Base-by-base conservation (phyloP, 1,284 basidiomycete species). In the Omphalotus olearius region DNA sequence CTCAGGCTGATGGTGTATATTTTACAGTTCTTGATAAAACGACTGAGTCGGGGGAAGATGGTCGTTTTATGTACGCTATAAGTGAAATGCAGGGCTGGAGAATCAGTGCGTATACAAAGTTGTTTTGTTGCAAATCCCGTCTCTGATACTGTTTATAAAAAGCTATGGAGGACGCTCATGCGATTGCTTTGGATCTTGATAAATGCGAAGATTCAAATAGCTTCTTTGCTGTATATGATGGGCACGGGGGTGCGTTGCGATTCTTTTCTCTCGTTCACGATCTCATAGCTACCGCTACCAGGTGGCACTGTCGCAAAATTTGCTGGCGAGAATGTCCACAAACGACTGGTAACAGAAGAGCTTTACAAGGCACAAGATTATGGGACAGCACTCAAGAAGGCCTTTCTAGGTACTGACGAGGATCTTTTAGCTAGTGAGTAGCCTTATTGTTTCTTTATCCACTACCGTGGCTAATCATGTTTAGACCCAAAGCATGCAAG, bases 21-120 rank as follows among this genome's bases (percentile, higher is more conserved):
- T 57, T n/a, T 36, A 16, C 69, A 87, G 91, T 89, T 43, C 93
- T 88, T 54, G 83, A 86, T 60, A 99, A 98, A 80, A 82, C 80
- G 66, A 88, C 91, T 28, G 82, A 88, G 58, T 71, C 78, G 33
- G 94, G 93, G 52, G 78, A 79, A 62, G 86, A 96, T 79, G 82
- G 80, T 58, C 82, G 85, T 56, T 89, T 87, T 68, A 70, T 82
- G 56, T 98, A 88, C 69, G 90, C 83, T 9, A 78, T 98, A 45
- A 88, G 91, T 40, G 95, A 98, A 74, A 99, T 99, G 97, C 97
- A 99, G 72, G 97, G 97, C 61, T 99, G 97, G 97, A 81, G 97
- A 71, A 91, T 98, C 72, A 88, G 96, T 98, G 63, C 71, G 94
- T 72, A 1, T 26, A 48, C 38, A 20, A 55, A 35, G 40, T 30